Evolutionary conservation across 148 eudicot species (phyloP), one percentile per base, ranked within the genome.

Genomic region (Vaccinium macrocarpon): DNA sequence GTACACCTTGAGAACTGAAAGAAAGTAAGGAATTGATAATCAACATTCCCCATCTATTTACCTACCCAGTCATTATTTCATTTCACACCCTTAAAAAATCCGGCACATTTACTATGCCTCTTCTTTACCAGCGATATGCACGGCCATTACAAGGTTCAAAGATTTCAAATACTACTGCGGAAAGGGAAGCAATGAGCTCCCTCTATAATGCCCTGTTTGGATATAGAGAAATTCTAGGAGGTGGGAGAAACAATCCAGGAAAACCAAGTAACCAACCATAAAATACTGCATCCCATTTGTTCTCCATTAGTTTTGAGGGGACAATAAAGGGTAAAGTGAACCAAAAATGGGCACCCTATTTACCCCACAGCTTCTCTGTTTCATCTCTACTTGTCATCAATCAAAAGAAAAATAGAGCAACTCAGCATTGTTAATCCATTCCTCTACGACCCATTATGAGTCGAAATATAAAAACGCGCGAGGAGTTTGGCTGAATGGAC

Each of bases 351-450:
- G 53, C 61, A 51, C 62, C 66, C 77, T 19, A 82, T 70, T 51
- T 51, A 21, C 66, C 38, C n/a, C n/a, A 55, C 51, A 25, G 38
- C 13, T 82, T 53, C 78, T 21, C 50, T 27, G 56, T 32, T 70
- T 70, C 59, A 70, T 29, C 25, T 16, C 46, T 16, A 80, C 52
- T 59, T 51, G 49, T 13, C 62, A 51, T 71, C 83, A 86, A 29
- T 27, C 57, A 85, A 13, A 19, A 1, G 9, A 82, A 19, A 32
- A 6, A 50, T 70, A 49, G 3, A 52, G 84, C 61, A 16, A 66
- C 29, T 25, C 35, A 66, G 72, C 38, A 66, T 4, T 66, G 46
- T 25, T 66, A 16, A 66, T 11, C 72, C 15, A 3, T 66, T 27
- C 72, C 35, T 66, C 72, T 66, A 66, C 72, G 16, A 12, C 72